These are phyloP conservation scores for Cynara cardunculus DNA, from an alignment of 129 eudicot species.

Conservation along the genomic window DNA sequence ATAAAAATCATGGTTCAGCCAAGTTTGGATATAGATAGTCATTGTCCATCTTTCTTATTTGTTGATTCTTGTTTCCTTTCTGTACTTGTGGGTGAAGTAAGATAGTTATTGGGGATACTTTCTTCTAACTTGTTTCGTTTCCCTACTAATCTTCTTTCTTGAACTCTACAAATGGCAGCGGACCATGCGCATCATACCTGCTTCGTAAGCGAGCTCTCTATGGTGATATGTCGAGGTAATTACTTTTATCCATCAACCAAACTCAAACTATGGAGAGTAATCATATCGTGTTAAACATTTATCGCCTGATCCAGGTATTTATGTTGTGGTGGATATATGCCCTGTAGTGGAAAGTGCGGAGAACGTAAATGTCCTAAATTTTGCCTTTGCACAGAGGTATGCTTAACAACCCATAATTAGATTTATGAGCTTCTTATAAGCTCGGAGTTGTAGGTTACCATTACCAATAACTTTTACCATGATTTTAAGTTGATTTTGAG, in stretches of 20 bases:
- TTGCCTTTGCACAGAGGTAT: constrained; percentile 91
- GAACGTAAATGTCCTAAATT: constrained; percentile 82
- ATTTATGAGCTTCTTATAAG: neutral
- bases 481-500: neutral
- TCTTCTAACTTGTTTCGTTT: neutral
- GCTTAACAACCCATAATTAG: neutral
- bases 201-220: constrained; percentile 92
- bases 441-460: neutral
- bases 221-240: constrained; percentile 88
- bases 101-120: neutral
- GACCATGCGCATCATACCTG: constrained; percentile 80
- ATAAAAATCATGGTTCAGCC: neutral
- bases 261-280: neutral
- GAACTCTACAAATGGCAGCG: constrained; percentile 37
- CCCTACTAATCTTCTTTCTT: neutral
- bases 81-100: neutral
- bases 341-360: constrained; percentile 92
- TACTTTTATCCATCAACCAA: neutral
- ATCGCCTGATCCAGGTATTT: constrained; percentile 43
- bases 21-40: neutral
- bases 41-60: neutral
- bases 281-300: neutral
- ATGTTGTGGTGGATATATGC: constrained; percentile 93
- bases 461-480: neutral
- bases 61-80: neutral